Evolutionary conservation across 1,284 basidiomycete species (phyloP), one percentile per base, ranked within the genome.

Genomic region (Apiotrichum veenhuisii): DNA sequence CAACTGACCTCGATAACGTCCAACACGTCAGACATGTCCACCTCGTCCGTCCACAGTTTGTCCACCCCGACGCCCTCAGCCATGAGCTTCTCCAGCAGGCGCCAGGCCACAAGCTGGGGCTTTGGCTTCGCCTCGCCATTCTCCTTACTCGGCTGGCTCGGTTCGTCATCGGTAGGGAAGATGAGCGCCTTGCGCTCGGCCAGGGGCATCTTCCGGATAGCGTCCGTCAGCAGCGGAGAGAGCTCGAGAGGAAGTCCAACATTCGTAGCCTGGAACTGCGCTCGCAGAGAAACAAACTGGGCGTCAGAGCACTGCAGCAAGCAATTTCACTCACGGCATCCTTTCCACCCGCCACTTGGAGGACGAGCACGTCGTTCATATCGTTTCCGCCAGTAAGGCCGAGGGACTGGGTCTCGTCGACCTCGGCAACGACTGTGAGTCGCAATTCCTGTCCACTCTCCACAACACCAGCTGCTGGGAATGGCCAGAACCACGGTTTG

Each of bases 41-140:
- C 52, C 2, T 50, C 44, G 1, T 55, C 56, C 1, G 55, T 54
- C 67, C 70, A 72, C 9, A 70, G 56, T 2, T 44, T 52, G 15
- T 59, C 54, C 1, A 55, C 43, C 14, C 57, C 57, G 12, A 45
- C n/a, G 2, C 65, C 66, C 14, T 51, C 54, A 10, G 59, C 61
- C 69, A 75, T 75, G 12, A 75, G 62, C 15, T 61, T 60, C 48
- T 75, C 73, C 20, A 75, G 55, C 20, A 73, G 50, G 8, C 62
- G 61, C 73, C 73, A 75, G 2, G 73, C 51, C 52, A 71, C 67
- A 14, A 57, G 62, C 0, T 68, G 69, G 12, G 73, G 66, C 53
- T 66, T 68, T 7, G 33, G 10, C 34, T 48, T 48, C 22, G 57
- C 37, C 15, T 23, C 23, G 5, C 9, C 40, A 23, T 20, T 12